Conservation (phyloP, 768 basidiomycete species). For the Gloeopeniophorella convolvens region DNA sequence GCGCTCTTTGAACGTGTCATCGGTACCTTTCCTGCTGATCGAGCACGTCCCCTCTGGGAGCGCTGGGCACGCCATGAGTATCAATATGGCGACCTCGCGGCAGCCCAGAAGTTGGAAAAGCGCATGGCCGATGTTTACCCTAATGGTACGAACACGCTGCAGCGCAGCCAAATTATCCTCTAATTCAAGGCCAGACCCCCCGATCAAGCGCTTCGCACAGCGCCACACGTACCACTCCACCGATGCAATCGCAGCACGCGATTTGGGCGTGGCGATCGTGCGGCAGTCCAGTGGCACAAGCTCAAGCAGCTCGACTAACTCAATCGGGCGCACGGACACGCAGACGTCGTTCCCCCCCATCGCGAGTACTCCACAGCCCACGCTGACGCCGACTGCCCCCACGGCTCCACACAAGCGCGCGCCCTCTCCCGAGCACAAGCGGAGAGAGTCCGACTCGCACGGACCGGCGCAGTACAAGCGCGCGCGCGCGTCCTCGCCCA, state of each 20-base stretch:
- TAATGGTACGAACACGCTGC: constrained; percentile 45
- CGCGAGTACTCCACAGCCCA: constrained; percentile 32
- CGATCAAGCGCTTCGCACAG: constrained; percentile 88
- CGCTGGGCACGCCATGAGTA: constrained; percentile 95
- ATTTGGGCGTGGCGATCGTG: constrained; percentile 72
- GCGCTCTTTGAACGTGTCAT: constrained; percentile 92
- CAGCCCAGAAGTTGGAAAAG: constrained; percentile 82
- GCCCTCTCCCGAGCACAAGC: constrained; percentile 32
- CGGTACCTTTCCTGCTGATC: constrained; percentile 65
- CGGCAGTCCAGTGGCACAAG: constrained; percentile 22
- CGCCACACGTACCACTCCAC: constrained; percentile 75
- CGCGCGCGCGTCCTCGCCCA: constrained; percentile 41
- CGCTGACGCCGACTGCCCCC: constrained; percentile 29
- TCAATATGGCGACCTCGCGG: constrained; percentile 87
- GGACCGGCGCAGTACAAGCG: constrained; percentile 38
- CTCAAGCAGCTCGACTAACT: constrained; percentile 11
- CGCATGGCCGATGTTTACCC: constrained; percentile 86
- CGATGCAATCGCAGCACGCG: constrained; percentile 83
- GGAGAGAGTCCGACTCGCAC: constrained; percentile 37
- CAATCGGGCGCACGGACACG: constrained; percentile 20
- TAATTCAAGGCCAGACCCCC: constrained; percentile 54
- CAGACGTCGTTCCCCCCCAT: constrained; percentile 12
- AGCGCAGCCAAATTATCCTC: neutral
- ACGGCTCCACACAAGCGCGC: constrained; percentile 28
- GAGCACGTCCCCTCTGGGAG: constrained; percentile 87